Evolutionary conservation across 345 rosid genomes (phyloP).

Genomic region (Camelina neglecta): DNA sequence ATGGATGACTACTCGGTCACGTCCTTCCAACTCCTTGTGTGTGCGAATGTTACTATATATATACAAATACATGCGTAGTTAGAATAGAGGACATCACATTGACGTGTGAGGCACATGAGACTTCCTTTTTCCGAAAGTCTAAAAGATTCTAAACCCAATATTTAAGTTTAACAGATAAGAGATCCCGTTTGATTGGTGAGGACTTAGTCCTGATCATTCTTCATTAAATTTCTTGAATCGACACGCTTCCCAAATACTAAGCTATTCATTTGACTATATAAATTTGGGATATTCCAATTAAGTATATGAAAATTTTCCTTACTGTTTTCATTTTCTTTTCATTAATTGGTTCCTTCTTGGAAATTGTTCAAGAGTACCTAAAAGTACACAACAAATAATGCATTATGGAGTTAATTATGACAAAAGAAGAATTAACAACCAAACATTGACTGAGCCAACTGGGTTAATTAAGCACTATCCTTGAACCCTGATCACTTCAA

Average conservation of each 20-base stretch:
- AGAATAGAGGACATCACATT: conserved; percentile 8
- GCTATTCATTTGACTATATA: conserved; percentile 28
- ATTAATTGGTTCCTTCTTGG: conserved; percentile 13
- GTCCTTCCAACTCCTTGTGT: conserved; percentile 5
- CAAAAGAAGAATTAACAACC: no score
- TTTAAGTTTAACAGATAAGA: conserved; percentile 25
- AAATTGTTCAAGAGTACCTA: neutral
- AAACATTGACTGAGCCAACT: no score
- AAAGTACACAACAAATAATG: no score
- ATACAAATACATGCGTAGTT: conserved; percentile 11
- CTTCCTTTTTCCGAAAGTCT: conserved; percentile 27
- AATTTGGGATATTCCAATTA: conserved; percentile 3
- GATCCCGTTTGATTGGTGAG: conserved; percentile 15
- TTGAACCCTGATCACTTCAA: no score
- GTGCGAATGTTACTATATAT: conserved; percentile 11
- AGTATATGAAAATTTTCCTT: neutral
- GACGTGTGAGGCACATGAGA: conserved; percentile 33
- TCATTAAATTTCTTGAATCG: conserved; percentile 31
- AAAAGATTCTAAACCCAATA: conserved; percentile 1
- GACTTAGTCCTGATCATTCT: conserved; percentile 3
- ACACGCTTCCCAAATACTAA: conserved; percentile 32
- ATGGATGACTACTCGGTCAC: conserved; percentile 6
- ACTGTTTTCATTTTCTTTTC: neutral
- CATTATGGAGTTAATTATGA: no score
- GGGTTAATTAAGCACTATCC: no score